A percentile compares a stretch with the other conserved stretches of the same genome.
These are phyloP conservation scores for Saccharomycopsis fodiens DNA, from an alignment of 805 yeast species.

Conservation along the genomic window DNA sequence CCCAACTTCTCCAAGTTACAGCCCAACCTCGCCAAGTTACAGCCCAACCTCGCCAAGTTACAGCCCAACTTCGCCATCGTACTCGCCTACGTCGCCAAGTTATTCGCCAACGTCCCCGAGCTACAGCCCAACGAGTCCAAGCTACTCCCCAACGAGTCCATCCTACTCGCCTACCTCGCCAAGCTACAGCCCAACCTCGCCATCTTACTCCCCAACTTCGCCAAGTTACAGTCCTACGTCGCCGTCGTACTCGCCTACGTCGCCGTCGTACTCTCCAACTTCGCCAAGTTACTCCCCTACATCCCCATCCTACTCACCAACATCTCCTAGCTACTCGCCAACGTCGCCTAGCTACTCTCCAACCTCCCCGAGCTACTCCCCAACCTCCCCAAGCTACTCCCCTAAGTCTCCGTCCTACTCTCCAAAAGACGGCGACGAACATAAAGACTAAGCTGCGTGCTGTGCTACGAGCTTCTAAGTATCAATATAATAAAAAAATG, in stretches of 20 bases:
- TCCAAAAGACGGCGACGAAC: constrained; percentile 1
- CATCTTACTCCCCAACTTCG: constrained; percentile 57
- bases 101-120: constrained; percentile 66
- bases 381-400: constrained; percentile 39
- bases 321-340: constrained; percentile 60
- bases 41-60: constrained; percentile 70
- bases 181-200: constrained; percentile 49
- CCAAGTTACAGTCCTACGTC: constrained; percentile 74
- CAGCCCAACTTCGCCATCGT: constrained; percentile 57
- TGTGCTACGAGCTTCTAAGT: neutral
- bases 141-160: constrained; percentile 75
- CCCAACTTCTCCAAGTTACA: constrained; percentile 68
- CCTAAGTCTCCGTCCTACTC: constrained; percentile 37
- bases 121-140: constrained; percentile 63
- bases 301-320: constrained; percentile 47
- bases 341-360: constrained; percentile 59
- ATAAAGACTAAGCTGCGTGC: neutral
- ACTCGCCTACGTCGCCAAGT: constrained; percentile 69
- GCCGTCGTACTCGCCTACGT: constrained; percentile 72
- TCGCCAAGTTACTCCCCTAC: constrained; percentile 59
- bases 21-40: constrained; percentile 57
- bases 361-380: constrained; percentile 47
- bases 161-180: constrained; percentile 72
- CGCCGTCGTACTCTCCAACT: constrained; percentile 61
- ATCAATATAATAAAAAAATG: neutral